Evolutionary conservation across 169 alveolate genomes (phyloP), one percentile per base, ranked within the genome.

Genomic region (Nephromyces sp.): DNA sequence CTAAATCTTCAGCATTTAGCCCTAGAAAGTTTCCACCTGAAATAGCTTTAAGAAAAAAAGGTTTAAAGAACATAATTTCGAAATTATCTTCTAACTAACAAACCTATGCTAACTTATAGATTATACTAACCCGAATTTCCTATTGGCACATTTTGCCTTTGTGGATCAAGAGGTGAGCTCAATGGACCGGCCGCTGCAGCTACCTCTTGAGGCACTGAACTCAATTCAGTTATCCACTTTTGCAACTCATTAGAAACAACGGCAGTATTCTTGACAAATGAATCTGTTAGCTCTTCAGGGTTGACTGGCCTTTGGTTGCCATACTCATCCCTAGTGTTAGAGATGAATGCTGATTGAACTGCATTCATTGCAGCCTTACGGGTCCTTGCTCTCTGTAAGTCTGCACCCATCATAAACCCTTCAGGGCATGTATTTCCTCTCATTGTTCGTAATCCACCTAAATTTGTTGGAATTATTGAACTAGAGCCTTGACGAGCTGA

Each of bases 11-110:
- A 43, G 15, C 57, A 43, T 15, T n/a, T 15, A n/a, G 25, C 57
- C 57, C 57, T 43, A 43, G 57, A n/a, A 43, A n/a, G 57, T n/a
- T n/a, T n/a, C n/a, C n/a, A n/a, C 57, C 57, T 43, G 57, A 43
- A n/a, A 15, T 43, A n/a, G n/a, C n/a, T n/a, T n/a, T n/a, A n/a
- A n/a, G n/a, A n/a, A n/a, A n/a, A n/a, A n/a, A n/a, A n/a, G n/a
- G n/a, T n/a, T n/a, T n/a, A n/a, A n/a, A n/a, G n/a, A n/a, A n/a
- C n/a, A n/a, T n/a, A n/a, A n/a, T n/a, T n/a, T n/a, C n/a, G n/a
- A n/a, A n/a, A n/a, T n/a, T n/a, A n/a, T n/a, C n/a, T n/a, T n/a
- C n/a, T n/a, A n/a, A n/a, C n/a, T n/a, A n/a, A n/a, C n/a, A n/a
- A n/a, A n/a, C n/a, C n/a, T n/a, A n/a, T n/a, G n/a, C n/a, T n/a